Conservation (phyloP, 1,284 basidiomycete genomes). For the Marasmius fiardii region DNA sequence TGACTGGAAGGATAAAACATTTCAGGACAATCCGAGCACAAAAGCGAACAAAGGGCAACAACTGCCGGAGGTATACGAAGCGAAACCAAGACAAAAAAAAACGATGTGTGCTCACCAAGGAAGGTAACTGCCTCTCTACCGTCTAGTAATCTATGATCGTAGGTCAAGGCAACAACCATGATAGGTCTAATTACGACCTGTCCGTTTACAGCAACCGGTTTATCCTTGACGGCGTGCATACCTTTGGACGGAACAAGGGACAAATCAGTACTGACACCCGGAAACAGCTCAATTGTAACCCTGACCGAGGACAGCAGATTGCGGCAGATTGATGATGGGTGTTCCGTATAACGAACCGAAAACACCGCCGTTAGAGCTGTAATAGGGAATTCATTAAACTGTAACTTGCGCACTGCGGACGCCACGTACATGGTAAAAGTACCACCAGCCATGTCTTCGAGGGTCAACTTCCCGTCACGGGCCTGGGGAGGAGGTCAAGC, state of each 20-base stretch:
- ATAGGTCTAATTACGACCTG: slow-evolving; percentile 95
- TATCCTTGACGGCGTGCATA: slow-evolving; percentile 97
- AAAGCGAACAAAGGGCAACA: background rate
- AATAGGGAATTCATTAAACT: background rate
- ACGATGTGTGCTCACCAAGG: slow-evolving; percentile 67
- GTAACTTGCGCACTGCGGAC: slow-evolving; percentile 10
- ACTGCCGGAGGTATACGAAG: background rate
- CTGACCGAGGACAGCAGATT: slow-evolving; percentile 77
- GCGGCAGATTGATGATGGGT: slow-evolving; percentile 96
- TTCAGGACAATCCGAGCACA: background rate
- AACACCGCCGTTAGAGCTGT: slow-evolving; percentile 95
- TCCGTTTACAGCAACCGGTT: slow-evolving; percentile 89
- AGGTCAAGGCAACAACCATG: slow-evolving; percentile 94
- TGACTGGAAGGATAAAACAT: slow-evolving; percentile 25
- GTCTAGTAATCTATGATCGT: slow-evolving; percentile 95
- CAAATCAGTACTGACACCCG: background rate
- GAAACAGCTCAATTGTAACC: background rate
- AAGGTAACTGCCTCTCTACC: slow-evolving; percentile 97
- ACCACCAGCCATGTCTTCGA: slow-evolving; percentile 97
- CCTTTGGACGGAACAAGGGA: slow-evolving; percentile 30
- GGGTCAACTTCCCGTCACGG: slow-evolving; percentile 89
- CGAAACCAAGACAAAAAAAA: background rate
- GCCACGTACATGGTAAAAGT: slow-evolving; percentile 90
- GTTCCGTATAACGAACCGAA: slow-evolving; percentile 97
- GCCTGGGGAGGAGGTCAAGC: slow-evolving; percentile 49